Conservation (phyloP, 495 filamentous ascomycete species). For the Xylaria scruposa region DNA sequence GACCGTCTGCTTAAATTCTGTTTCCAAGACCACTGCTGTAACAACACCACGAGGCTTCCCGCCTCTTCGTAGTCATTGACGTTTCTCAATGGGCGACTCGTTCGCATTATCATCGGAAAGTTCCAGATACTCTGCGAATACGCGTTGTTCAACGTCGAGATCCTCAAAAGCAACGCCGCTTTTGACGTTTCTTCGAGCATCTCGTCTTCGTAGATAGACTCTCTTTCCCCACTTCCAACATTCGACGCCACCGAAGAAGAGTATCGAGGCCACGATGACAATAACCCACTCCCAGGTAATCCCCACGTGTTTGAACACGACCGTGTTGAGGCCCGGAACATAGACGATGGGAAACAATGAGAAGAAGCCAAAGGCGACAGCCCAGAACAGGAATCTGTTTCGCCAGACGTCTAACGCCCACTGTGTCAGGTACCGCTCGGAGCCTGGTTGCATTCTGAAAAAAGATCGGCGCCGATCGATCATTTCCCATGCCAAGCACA, state of each 20-base stretch:
- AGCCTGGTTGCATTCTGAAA: slow-evolving; percentile 69
- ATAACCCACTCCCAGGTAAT: slow-evolving; percentile 79
- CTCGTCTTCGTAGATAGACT: slow-evolving; percentile 41
- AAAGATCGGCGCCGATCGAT: slow-evolving; percentile 70
- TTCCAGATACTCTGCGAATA: slow-evolving; percentile 48
- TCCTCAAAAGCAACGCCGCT: slow-evolving; percentile 44
- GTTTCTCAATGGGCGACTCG: slow-evolving; percentile 22
- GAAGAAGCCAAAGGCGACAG: slow-evolving; percentile 70
- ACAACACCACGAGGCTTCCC: slow-evolving; percentile 42
- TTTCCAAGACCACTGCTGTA: background rate
- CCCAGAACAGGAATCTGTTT: slow-evolving; percentile 76
- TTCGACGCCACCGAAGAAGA: slow-evolving; percentile 72
- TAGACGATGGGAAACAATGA: slow-evolving; percentile 76
- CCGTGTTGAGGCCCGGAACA: slow-evolving; percentile 71
- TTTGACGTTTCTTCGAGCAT: slow-evolving; percentile 31
- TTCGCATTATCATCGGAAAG: background rate
- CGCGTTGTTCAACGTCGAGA: slow-evolving; percentile 47
- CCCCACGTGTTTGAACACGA: slow-evolving; percentile 73
- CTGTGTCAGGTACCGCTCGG: slow-evolving; percentile 58
- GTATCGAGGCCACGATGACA: slow-evolving; percentile 61
- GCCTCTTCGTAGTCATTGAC: slow-evolving; percentile 53
- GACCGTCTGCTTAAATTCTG: background rate
- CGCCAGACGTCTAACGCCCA: slow-evolving; percentile 66
- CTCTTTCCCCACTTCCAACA: slow-evolving; percentile 73
- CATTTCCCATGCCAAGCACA: slow-evolving; percentile 79